Conservation (phyloP, 192 early-diverging fungal genomes). For the Backusella psychrophila region DNA sequence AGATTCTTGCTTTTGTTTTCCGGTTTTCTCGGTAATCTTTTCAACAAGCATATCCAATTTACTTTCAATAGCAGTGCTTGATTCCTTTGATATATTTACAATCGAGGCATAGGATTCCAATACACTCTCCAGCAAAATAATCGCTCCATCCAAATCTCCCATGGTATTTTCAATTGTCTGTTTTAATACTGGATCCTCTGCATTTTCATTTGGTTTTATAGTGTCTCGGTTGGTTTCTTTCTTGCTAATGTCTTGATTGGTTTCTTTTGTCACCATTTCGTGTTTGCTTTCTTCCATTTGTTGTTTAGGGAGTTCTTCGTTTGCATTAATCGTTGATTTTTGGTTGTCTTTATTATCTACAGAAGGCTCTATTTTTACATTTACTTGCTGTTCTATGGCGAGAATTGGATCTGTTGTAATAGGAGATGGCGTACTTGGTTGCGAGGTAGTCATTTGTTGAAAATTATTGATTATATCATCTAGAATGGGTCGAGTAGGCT, state of each 20-base stretch:
- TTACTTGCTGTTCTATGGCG: too few species aligned
- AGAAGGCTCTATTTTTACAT: neutral
- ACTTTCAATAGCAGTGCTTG: neutral
- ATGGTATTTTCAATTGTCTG: neutral
- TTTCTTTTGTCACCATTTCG: neutral
- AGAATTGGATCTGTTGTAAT: neutral
- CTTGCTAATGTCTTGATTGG: neutral
- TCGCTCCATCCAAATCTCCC: neutral
- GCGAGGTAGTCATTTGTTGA: neutral
- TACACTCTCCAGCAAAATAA: slow-evolving; percentile 4
- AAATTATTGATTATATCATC: neutral
- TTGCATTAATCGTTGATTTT: neutral
- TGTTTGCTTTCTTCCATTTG: neutral
- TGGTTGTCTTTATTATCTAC: neutral
- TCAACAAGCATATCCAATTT: slow-evolving; percentile 7
- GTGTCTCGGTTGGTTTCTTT: neutral
- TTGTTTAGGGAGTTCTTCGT: neutral
- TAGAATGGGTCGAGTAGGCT: neutral
- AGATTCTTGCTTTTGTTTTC: slow-evolving; percentile 5
- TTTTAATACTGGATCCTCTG: neutral
- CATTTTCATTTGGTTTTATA: neutral
- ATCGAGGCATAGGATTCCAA: slow-evolving; percentile 2
- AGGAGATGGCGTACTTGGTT: neutral
- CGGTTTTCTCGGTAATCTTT: neutral
- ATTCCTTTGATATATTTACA: neutral